phyloP scores from a whole-genome alignment of 2,329 filamentous ascomycete genomes.

The Penicillium digitatum region DNA sequence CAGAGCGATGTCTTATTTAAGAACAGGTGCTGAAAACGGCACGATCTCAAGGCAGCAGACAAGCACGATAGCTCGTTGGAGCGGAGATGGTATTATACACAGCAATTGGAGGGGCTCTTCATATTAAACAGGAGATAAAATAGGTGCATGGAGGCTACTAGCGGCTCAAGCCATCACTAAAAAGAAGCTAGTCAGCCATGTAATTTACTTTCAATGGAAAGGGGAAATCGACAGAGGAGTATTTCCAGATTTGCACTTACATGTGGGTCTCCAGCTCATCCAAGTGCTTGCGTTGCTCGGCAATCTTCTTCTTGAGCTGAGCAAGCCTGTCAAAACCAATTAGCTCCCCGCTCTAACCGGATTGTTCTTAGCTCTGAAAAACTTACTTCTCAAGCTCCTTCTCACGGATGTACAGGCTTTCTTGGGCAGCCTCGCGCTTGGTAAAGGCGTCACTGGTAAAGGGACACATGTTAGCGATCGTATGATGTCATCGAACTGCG shows the following conservation, averaged over 20 bases:
- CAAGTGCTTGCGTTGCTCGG: slow-evolving; percentile 76
- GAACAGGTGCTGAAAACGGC: slow-evolving; percentile 8
- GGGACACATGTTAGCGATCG: slow-evolving; percentile 12
- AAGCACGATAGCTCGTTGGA: not conserved
- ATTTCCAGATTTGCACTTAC: slow-evolving; percentile 49
- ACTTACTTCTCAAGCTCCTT: slow-evolving; percentile 80
- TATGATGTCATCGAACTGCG: slow-evolving; percentile 15
- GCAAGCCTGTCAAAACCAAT: slow-evolving; percentile 51
- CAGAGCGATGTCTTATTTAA: slow-evolving; percentile 6
- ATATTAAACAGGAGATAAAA: not conserved
- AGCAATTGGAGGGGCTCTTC: slow-evolving; percentile 1
- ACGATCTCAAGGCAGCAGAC: not conserved
- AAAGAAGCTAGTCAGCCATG: slow-evolving; percentile 12
- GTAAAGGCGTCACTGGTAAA: slow-evolving; percentile 77
- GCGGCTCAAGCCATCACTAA: slow-evolving; percentile 71
- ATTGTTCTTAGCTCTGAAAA: not conserved
- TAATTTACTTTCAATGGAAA: not conserved
- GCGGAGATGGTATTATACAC: slow-evolving; percentile 16
- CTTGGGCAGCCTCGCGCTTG: slow-evolving; percentile 81
- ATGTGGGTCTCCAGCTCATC: slow-evolving; percentile 83
- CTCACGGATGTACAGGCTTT: slow-evolving; percentile 78
- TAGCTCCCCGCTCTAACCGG: not conserved
- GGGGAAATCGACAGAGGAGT: not conserved
- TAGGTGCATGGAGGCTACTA: slow-evolving; percentile 43
- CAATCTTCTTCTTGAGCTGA: slow-evolving; percentile 65